Evolutionary conservation across 305 asterid species (phyloP), one percentile per base, ranked within the genome.

Genomic region (Vinca major): DNA sequence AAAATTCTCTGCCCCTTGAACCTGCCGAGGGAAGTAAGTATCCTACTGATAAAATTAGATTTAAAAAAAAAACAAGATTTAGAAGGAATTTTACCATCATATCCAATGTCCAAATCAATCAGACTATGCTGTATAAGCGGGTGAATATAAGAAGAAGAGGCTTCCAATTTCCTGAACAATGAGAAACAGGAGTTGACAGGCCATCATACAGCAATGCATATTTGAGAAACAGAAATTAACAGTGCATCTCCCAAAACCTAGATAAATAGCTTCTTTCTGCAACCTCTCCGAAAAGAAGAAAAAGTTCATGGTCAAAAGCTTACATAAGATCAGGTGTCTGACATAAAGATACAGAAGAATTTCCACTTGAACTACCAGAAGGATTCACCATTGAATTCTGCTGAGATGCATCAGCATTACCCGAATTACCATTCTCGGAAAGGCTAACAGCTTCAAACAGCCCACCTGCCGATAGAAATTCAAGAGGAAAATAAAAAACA

Each of bases 101-200:
- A 55, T 47, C 77, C 80, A 60, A 63, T 79, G 66, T 80, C 81
- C 80, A 79, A 69, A 77, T 82, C 88, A 78, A 72, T 75, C 80
- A 86, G 76, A 68, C 79, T 85, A 73, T 85, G 73, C 75, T 77
- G 80, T 76, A 82, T 77, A 74, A 82, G 77, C 33, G 96, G 96
- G 73, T 85, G 96, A 51, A 86, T 73, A 72, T 78, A 85, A 68
- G 89, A 83, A 75, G 78, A 75, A 66, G 58, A 77, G 57, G 40
- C 68, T 57, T 83, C 89, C 75, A 78, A 79, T 70, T 80, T 77
- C 74, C 99, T 94, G 79, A 81, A 84, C 33, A 54, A 73, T 14
- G 78, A 75, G 10, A 65, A 65, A 65, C 74, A 74, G 51, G 66
- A 40, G 78, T 56, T 52, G 45, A 77, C 74, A 82, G 73, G 54